Percentiles rank a stretch among this genome's conserved stretches.
phyloP scores from a whole-genome alignment of 495 filamentous ascomycete genomes.

The Jackrogersella multiformis region DNA sequence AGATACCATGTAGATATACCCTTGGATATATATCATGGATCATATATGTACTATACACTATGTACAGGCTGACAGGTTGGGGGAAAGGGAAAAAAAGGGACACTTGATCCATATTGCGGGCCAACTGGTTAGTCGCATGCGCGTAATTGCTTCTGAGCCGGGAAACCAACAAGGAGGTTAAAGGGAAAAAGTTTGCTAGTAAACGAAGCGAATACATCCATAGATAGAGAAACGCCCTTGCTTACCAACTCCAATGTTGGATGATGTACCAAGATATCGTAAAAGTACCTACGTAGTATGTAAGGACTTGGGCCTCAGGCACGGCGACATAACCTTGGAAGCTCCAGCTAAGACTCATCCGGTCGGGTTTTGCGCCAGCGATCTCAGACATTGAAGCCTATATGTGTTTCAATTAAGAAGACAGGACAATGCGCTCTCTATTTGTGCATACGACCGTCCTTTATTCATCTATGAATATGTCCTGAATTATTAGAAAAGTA shows the following conservation, averaged over 20 bases:
- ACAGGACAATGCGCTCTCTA: neutral
- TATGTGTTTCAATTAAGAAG: neutral
- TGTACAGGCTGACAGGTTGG: too few species aligned
- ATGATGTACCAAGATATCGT: neutral
- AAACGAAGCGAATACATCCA: constrained; percentile 8
- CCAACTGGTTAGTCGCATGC: constrained; percentile 35
- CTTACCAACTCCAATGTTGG: neutral
- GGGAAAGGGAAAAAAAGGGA: neutral
- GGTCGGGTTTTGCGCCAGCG: neutral
- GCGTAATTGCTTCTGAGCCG: constrained; percentile 30
- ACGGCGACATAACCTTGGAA: neutral
- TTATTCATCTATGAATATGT: too few species aligned
- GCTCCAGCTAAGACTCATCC: constrained; percentile 4
- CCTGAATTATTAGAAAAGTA: too few species aligned
- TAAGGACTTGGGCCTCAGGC: neutral
- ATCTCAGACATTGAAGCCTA: neutral
- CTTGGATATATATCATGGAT: neutral
- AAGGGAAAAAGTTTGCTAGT: constrained; percentile 41
- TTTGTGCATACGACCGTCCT: too few species aligned
- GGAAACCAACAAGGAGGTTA: constrained; percentile 11
- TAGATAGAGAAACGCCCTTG: constrained; percentile 14
- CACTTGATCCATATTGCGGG: constrained; percentile 22
- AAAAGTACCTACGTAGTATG: too few species aligned
- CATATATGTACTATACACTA: too few species aligned
- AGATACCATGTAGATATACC: neutral